Evolutionary conservation across 1,284 basidiomycete species (phyloP), one percentile per base, ranked within the genome.

Genomic region (Pseudozyma pruni): DNA sequence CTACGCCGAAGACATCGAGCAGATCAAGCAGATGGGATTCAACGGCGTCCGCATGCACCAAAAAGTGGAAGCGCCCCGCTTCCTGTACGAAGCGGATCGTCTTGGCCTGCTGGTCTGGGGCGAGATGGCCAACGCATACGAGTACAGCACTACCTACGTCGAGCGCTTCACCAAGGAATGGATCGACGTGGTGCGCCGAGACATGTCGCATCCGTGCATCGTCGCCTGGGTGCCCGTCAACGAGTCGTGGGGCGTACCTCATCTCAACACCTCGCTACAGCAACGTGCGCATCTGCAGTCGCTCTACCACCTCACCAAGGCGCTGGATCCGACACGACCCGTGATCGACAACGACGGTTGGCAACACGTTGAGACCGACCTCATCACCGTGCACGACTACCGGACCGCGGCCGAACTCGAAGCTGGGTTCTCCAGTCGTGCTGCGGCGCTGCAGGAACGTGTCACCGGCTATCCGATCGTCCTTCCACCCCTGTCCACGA

Each of bases 121-220:
- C 7, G 72, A 75, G 54, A 68, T 68, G 67, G 67, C 67, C 13
- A 76, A 74, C 32, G 66, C 72, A 13, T 74, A 72, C 52, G 68
- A 74, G 31, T 76, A 49, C 41, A 63, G 53, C 37, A 49, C 46
- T 4, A 48, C 13, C 10, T 63, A 68, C 35, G 40, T 61, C 31
- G 56, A 64, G 17, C 48, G 59, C 8, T 74, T 76, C 33, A 64
- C 52, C 5, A 46, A 49, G 16, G 74, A 76, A 49, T 76, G 67
- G 68, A 62, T 60, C 34, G 67, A 75, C 40, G 70, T 61, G 22
- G 54, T 76, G 11, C 46, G 47, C 14, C 50, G 66, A 6, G 60
- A 76, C 40, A 43, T 55, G 37, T 73, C 63, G 19, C 74, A 76
- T 48, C 74, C 72, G 8, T 68, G 67, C 35, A 72, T 76, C 22